These are phyloP conservation scores for Lagenidium sp. DNA, from an alignment of 352 stramenopile species.

Conservation along the genomic window DNA sequence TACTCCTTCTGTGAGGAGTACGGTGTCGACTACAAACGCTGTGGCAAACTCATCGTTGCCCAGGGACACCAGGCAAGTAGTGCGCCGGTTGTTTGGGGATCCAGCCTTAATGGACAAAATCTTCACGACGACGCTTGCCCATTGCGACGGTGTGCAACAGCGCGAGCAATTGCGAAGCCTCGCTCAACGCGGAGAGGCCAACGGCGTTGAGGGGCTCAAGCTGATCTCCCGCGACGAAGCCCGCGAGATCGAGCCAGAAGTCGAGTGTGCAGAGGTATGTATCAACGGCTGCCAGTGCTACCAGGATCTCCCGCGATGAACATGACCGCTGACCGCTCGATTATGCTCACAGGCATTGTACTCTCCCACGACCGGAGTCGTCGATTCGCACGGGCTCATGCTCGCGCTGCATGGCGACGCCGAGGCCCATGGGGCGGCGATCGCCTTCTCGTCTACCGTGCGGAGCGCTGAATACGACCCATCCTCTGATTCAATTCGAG, in stretches of 20 bases:
- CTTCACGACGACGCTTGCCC: too few relatives aligned
- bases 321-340: not conserved
- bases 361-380: slow-evolving; percentile 93
- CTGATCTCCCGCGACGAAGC: slow-evolving; percentile 36
- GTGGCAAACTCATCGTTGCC: slow-evolving; percentile 95
- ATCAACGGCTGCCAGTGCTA: too few relatives aligned
- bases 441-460: slow-evolving; percentile 72
- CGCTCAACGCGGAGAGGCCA: slow-evolving; percentile 25
- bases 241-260: slow-evolving; percentile 35
- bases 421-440: slow-evolving; percentile 74
- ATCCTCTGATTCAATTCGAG: not conserved
- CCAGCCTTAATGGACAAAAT: too few relatives aligned
- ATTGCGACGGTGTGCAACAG: too few relatives aligned
- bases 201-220: slow-evolving; percentile 50
- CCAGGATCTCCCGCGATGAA: not conserved
- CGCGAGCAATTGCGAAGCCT: slow-evolving; percentile 19
- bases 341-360: slow-evolving; percentile 50
- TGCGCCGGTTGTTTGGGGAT: too few relatives aligned
- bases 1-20: slow-evolving; percentile 90
- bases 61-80: slow-evolving; percentile 39
- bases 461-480: slow-evolving; percentile 22
- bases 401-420: slow-evolving; percentile 87
- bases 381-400: slow-evolving; percentile 92
- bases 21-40: slow-evolving; percentile 70
- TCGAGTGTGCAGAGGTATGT: slow-evolving; percentile 37